These are phyloP conservation scores for Wickerhamiella vanderwaltii DNA, from an alignment of 805 yeast species.

Conservation along the genomic window DNA sequence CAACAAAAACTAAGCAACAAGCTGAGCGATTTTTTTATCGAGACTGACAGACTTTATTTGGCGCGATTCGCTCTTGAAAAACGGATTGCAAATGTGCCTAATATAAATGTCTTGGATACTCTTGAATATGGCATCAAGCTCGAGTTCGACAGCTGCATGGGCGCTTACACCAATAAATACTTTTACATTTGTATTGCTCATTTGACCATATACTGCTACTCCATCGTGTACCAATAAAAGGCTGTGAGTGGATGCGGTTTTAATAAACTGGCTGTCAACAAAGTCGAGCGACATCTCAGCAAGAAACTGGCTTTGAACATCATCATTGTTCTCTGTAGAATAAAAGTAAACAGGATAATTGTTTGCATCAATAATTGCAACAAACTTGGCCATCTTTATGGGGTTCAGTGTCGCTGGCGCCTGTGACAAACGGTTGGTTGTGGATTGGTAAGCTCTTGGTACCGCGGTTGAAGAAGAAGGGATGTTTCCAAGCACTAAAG, in stretches of 20 bases:
- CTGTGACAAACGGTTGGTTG: too few species aligned
- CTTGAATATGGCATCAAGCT: conserved; percentile 15
- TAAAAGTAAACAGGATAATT: conserved; percentile 21
- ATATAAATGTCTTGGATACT: conserved; percentile 24
- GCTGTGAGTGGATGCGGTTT: not conserved
- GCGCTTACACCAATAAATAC: conserved; percentile 26
- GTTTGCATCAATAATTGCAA: conserved; percentile 21
- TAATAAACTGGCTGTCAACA: conserved; percentile 21
- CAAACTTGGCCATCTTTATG: conserved; percentile 14
- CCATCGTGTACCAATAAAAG: conserved; percentile 28
- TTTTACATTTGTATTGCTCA: conserved; percentile 27
- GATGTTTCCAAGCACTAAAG: conserved; percentile 8
- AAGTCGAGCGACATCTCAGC: conserved; percentile 31
- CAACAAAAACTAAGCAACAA: too few species aligned
- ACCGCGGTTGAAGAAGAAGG: not conserved
- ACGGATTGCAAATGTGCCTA: conserved; percentile 27
- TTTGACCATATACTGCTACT: conserved; percentile 28
- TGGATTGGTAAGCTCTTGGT: not conserved
- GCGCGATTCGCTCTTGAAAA: conserved; percentile 17
- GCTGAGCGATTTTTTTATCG: conserved; percentile 14
- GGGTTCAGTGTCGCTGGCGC: not conserved
- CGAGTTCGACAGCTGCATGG: conserved; percentile 11
- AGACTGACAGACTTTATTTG: conserved; percentile 22
- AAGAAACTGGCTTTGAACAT: conserved; percentile 24
- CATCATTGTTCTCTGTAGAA: conserved; percentile 14